Evolutionary conservation across 345 rosid genomes (phyloP), one percentile per base, ranked within the genome.

Genomic region (Eucalyptus regnans): DNA sequence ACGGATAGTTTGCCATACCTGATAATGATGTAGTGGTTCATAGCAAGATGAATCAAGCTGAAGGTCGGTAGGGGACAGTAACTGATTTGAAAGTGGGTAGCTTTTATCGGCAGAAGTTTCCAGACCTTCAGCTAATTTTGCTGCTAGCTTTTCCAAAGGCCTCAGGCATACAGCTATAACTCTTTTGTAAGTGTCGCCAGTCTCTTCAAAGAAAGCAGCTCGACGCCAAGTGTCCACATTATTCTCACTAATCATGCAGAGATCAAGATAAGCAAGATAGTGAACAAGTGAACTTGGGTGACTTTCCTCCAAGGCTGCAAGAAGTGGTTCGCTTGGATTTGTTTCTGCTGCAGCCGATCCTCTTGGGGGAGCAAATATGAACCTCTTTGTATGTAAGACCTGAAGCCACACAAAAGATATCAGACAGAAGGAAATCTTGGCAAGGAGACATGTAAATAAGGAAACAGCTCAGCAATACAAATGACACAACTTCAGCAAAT

Each of bases 271-370:
- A 88, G 97, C 98, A 87, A 98, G 99, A 93, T 92, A 96, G 86
- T 94, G 98, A 90, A 92, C 92, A 87, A 97, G 97, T 51, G 97
- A 96, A 92, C 93, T 91, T 4, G 98, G 95, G 86, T 91, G 33
- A 68, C 95, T 97, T 88, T 93, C 96, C 92, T 98, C 99, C 90
- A 97, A 91, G 68, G 98, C 96, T 88, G 94, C 96, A 89, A 98
- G 97, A 87, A 98, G 97, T 88, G 97, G 99, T 89, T 95, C 97
- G 23, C 97, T 97, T 66, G 99, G 99, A 92, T 98, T 98, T 81
- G 97, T 95, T 94, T 98, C 99, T 86, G 99, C 99, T 85, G 99
- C 99, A 37, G 98, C 99, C 18, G 99, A 97, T 92, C 99, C 99
- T 94, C 95, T 97, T 81, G 97, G 98, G 51, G 97, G 99, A 76